phyloP scores from a whole-genome alignment of 257 asterid genomes.

The Solanum chilense region DNA sequence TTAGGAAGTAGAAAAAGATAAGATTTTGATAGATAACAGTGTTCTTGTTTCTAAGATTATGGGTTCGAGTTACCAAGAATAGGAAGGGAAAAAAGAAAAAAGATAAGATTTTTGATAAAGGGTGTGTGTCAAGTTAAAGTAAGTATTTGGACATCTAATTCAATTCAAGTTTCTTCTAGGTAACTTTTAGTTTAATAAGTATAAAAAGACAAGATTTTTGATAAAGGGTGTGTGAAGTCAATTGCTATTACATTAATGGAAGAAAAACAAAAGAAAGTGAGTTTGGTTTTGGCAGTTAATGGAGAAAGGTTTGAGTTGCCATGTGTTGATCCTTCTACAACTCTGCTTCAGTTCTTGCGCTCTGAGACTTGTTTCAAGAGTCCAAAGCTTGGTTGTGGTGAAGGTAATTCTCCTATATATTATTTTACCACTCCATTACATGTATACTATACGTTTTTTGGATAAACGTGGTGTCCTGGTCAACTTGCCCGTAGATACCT shows the following conservation, averaged over 20 bases:
- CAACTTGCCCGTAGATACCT: neutral
- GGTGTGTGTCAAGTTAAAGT: neutral
- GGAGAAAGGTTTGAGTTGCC: neutral
- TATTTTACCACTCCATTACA: neutral
- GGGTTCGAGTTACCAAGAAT: neutral
- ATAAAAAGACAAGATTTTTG: neutral
- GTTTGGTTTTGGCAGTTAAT: neutral
- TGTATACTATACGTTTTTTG: neutral
- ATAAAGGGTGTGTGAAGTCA: neutral
- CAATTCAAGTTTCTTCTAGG: neutral
- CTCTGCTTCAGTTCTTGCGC: slow-evolving; percentile 65
- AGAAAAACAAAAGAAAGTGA: neutral
- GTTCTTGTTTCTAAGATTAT: neutral
- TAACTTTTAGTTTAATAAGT: neutral
- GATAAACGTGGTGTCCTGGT: accelerated
- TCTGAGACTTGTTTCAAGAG: slow-evolving; percentile 52
- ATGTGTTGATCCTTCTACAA: slow-evolving; percentile 33
- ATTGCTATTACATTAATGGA: neutral
- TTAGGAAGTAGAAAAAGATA: neutral
- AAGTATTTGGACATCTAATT: neutral
- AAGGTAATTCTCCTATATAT: slow-evolving; percentile 26
- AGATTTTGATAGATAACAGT: neutral
- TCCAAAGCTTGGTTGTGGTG: slow-evolving; percentile 72
- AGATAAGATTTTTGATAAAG: neutral
- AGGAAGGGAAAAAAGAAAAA: neutral